Conservation (phyloP, 1,284 basidiomycete genomes). For the Fomes fomentarius region DNA sequence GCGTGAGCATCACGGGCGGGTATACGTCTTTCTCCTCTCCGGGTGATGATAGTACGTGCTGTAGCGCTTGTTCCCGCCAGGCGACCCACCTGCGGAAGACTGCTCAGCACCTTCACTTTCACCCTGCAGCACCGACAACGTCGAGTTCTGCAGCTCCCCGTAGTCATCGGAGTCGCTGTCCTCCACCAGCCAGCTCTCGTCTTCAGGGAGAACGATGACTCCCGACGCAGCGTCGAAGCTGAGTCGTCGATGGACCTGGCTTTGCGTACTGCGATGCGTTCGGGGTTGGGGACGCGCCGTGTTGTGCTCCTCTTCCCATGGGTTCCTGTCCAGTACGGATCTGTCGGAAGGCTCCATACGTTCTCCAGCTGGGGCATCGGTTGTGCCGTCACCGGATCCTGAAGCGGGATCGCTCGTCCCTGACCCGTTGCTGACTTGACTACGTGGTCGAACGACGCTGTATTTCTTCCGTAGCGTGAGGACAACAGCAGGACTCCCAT, state of each 20-base stretch:
- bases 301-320: slow-evolving; percentile 54
- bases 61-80: slow-evolving; percentile 43
- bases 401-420: slow-evolving; percentile 7
- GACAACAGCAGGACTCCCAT: slow-evolving; percentile 15
- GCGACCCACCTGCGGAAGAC: slow-evolving; percentile 27
- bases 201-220: slow-evolving; percentile 82
- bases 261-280: slow-evolving; percentile 20
- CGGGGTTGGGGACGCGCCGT: slow-evolving; percentile 26
- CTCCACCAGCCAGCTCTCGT: slow-evolving; percentile 67
- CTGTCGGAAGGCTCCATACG: slow-evolving; percentile 22
- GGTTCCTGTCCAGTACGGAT: slow-evolving; percentile 39
- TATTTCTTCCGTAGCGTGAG: slow-evolving; percentile 46
- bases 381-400: background rate
- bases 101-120: slow-evolving; percentile 4
- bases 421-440: slow-evolving; percentile 17
- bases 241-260: slow-evolving; percentile 55
- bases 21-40: slow-evolving; percentile 50
- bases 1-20: slow-evolving; percentile 5
- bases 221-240: slow-evolving; percentile 82
- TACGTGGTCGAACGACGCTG: slow-evolving; percentile 42
- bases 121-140: slow-evolving; percentile 14
- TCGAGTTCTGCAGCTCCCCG: slow-evolving; percentile 24
- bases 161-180: slow-evolving; percentile 45
- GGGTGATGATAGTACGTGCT: slow-evolving; percentile 79
- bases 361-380: slow-evolving; percentile 6